phyloP scores from a whole-genome alignment of 2,329 filamentous ascomycete species.

The Penicillium concentricum region DNA sequence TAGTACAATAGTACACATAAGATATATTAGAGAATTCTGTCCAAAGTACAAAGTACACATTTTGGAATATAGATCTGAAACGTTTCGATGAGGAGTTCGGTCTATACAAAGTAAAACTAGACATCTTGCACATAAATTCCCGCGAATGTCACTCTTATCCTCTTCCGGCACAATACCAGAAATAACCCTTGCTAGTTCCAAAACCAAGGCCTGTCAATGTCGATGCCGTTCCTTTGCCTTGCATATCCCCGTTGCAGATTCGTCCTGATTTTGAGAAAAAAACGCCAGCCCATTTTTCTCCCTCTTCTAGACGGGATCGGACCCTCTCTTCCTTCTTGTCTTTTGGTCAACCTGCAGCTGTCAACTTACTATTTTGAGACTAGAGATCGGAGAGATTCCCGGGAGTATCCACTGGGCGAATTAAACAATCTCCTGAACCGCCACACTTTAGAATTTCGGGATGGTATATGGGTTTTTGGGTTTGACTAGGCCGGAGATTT shows the following conservation, averaged over 20 bases:
- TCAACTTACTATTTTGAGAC: conserved; percentile 30
- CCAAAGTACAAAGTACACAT: too few relatives aligned
- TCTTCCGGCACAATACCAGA: conserved; percentile 15
- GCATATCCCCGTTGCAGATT: conserved; percentile 5
- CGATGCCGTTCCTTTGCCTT: neutral
- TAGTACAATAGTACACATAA: neutral
- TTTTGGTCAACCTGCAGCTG: conserved; percentile 24
- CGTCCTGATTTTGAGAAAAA: neutral
- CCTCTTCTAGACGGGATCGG: neutral
- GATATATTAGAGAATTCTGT: too few relatives aligned
- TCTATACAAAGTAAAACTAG: neutral
- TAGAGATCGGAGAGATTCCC: conserved; percentile 33
- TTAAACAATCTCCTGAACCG: conserved; percentile 14
- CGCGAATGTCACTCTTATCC: conserved; percentile 2
- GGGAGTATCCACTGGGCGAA: conserved; percentile 23
- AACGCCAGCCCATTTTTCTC: neutral
- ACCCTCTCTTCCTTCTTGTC: conserved; percentile 3
- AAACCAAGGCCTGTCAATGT: conserved; percentile 11
- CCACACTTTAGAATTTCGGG: conserved; percentile 10
- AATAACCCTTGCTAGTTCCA: conserved; percentile 1
- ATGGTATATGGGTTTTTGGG: neutral
- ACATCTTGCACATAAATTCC: neutral
- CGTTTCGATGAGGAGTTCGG: conserved; percentile 25
- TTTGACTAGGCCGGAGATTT: conserved; percentile 17
- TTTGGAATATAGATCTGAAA: conserved; percentile 17